These are phyloP conservation scores for Diversispora eburnea DNA, from an alignment of 192 early-diverging fungal genomes.

Conservation along the genomic window DNA sequence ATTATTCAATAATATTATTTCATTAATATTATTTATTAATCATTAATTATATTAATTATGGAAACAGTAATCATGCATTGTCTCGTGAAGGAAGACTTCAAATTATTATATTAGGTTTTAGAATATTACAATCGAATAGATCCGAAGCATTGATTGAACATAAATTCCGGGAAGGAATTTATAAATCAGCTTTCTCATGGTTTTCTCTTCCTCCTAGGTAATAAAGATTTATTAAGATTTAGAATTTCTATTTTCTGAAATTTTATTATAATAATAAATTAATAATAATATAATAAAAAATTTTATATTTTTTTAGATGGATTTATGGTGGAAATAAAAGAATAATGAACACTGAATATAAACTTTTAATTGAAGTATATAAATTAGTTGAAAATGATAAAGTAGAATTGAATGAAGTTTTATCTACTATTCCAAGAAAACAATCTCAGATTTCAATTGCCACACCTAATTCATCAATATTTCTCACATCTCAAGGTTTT, in stretches of 20 bases:
- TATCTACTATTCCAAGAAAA: constrained; percentile 42
- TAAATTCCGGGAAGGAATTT: constrained; percentile 63
- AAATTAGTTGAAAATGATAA: constrained; percentile 58
- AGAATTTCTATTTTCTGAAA: constrained; percentile 30
- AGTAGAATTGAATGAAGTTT: constrained; percentile 50
- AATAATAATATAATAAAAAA: neutral
- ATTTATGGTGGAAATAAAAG: constrained; percentile 72
- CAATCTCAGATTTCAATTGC: constrained; percentile 18
- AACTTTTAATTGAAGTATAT: constrained; percentile 63
- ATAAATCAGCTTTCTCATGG: constrained; percentile 77
- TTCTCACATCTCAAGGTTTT: too few species aligned
- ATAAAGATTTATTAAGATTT: constrained; percentile 29
- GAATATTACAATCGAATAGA: constrained; percentile 65
- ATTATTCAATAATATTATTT: neutral
- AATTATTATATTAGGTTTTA: constrained; percentile 70
- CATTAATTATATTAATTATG: neutral
- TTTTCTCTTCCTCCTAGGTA: constrained; percentile 70
- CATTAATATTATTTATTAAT: too few species aligned
- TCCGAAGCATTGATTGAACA: constrained; percentile 61
- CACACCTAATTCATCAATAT: too few species aligned
- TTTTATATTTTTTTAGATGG: constrained; percentile 47
- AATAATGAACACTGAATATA: constrained; percentile 57
- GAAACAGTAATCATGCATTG: constrained; percentile 68
- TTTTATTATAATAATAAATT: neutral
- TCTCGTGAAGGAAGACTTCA: constrained; percentile 77